These are phyloP conservation scores for Aschersonia sp. DNA, from an alignment of 2,329 filamentous ascomycete genomes.

Conservation along the genomic window DNA sequence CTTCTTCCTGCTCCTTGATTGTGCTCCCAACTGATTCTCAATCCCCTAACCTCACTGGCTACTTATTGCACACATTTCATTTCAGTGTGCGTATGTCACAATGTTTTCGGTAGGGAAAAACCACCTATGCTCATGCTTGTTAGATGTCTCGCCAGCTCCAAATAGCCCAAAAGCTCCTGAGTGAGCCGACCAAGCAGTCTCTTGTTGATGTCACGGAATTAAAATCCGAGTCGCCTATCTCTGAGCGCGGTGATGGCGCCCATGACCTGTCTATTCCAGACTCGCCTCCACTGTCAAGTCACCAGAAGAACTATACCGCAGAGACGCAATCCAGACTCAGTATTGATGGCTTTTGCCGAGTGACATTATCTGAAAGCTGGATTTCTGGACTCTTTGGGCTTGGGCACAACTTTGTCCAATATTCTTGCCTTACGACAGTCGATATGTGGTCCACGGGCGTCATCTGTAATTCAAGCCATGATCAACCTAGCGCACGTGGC, in stretches of 20 bases:
- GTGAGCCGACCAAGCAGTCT: not conserved
- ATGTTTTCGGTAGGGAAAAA: too few species aligned
- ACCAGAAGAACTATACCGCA: not conserved
- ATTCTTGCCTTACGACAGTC: not conserved
- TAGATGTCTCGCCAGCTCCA: too few species aligned
- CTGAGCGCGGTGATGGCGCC: not conserved
- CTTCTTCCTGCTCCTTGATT: too few species aligned
- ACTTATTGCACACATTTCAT: too few species aligned
- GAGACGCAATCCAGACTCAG: not conserved
- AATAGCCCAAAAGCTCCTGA: not conserved
- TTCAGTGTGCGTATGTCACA: too few species aligned
- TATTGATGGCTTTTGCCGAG: not conserved
- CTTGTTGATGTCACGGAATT: not conserved
- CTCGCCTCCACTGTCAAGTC: not conserved
- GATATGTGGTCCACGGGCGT: not conserved
- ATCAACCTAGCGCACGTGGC: not conserved
- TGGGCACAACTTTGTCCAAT: not conserved
- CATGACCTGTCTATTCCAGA: not conserved
- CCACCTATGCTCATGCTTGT: too few species aligned
- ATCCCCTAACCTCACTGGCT: too few species aligned
- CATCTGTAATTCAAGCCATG: not conserved
- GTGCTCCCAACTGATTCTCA: too few species aligned
- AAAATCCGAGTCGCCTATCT: not conserved
- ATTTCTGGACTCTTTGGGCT: not conserved
- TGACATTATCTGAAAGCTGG: not conserved